Base-by-base conservation (phyloP, 306 rosid genomes). In the Vigna radiata region DNA sequence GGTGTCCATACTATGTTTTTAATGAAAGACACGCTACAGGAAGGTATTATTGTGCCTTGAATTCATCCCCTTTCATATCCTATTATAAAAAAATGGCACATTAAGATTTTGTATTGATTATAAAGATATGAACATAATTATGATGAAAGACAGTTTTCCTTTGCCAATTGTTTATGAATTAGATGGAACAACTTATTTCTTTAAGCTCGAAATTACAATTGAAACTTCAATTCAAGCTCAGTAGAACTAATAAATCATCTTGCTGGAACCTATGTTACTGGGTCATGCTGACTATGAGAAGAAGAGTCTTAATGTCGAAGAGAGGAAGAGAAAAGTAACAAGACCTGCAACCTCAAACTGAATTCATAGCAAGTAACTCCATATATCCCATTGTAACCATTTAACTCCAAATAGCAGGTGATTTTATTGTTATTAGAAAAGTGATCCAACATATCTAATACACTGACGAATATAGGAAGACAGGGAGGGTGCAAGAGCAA, bases 351-450 rank as follows among this genome's bases (percentile, higher is more conserved):
- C 65, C 39, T 27, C 65, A 59, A 59, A 59, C 18, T 59, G 65
- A 8, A 59, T 25, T 12, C 14, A 27, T 2, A 14, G 39, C 39
- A 59, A 12, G 18, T 59, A 59, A 59, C 14, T 56, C n/a, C 63
- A 23, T 31, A 43, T 27, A 52, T 27, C 50, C 21, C 48, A 25
- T 59, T 62, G 13, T 41, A 52, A 53, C n/a, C 46, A 10, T 53
- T 25, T 23, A 21, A 50, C 73, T 53, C 68, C 17, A 63, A 62
- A 46, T 52, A 62, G 52, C 16, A 11, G 41, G 44, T 43, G 16
- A 53, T 72, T 72, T 47, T 17, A 6, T 43, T 18, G 43, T 12
- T 72, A 21, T n/a, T n/a, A 36, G 48, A 36, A 63, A 36, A 63
- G 48, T 7, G 25, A 63, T 36, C 68, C 25, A 60, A 29, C 6